phyloP scores from a whole-genome alignment of 1,139 yeast genomes.

The Hyphopichia burtonii region DNA sequence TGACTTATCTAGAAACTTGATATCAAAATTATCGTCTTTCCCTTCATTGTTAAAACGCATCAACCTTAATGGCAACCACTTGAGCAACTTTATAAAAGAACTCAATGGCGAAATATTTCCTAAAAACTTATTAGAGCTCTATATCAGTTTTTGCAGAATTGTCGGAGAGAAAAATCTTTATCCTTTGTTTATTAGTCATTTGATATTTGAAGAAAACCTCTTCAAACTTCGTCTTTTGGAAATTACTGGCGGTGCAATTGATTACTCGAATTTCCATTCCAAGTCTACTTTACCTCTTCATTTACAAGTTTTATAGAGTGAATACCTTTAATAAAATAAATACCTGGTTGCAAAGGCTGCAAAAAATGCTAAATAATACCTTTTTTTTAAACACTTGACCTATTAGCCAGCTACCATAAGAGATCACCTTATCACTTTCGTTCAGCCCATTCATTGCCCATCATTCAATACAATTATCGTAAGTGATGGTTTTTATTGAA shows the following conservation, averaged over 20 bases:
- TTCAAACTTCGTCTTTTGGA: not conserved
- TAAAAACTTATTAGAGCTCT: not conserved
- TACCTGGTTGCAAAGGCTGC: too few species aligned
- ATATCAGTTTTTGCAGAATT: constrained; percentile 1
- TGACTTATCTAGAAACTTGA: constrained; percentile 23
- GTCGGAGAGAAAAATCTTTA: not conserved
- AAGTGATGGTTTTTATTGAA: too few species aligned
- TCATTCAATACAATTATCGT: too few species aligned
- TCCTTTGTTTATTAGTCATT: not conserved
- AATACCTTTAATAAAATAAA: not conserved
- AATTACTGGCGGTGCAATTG: not conserved
- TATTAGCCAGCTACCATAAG: too few species aligned
- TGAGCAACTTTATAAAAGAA: constrained; percentile 8
- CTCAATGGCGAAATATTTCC: constrained; percentile 1
- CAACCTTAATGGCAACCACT: constrained; percentile 21
- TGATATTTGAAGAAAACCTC: not conserved
- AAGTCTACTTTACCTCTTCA: not conserved
- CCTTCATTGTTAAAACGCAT: constrained; percentile 12
- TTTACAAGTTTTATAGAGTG: not conserved
- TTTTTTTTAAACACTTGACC: too few species aligned
- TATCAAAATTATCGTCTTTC: constrained; percentile 15
- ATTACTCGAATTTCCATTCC: not conserved
- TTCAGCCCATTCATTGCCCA: too few species aligned
- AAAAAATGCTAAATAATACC: too few species aligned
- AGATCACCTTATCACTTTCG: too few species aligned